Evolutionary conservation across 352 stramenopile species (phyloP), one percentile per base, ranked within the genome.

Genomic region (Pythium volutum): DNA sequence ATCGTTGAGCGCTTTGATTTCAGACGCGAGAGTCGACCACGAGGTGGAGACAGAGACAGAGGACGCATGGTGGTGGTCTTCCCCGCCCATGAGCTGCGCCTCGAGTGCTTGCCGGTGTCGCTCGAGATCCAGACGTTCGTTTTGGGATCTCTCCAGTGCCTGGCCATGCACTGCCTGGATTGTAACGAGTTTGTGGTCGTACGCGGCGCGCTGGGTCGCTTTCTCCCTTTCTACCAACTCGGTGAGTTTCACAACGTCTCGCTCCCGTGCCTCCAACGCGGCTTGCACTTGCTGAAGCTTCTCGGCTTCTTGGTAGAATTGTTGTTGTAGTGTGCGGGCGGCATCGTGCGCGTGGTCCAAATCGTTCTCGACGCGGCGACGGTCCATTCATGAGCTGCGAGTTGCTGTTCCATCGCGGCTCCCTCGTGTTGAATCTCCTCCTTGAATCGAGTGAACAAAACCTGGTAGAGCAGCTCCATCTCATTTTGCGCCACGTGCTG

Each of bases 1-100:
- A 18, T 59, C 62, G 16, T 65, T 59, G 4, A 88, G 48, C 27
- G 64, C 58, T 7, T 50, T 59, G 16, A 87, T 57, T 22, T 67
- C 33, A 0, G 52, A 27, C 4, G 55, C 16, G 8, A 77, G 59
- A 16, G 46, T 49, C 3, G 26, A 9, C 70, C 70, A 77, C n/a
- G n/a, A n/a, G n/a, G n/a, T n/a, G 9, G 50, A 61, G 15, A 18
- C 6, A 34, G 51, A 38, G 23, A 11, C 8, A n/a, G n/a, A n/a
- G n/a, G n/a, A n/a, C n/a, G n/a, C n/a, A n/a, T n/a, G n/a, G n/a
- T n/a, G n/a, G 20, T 22, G 18, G n/a, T 64, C 57, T 57, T 64
- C 47, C 9, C 34, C 36, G 0, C 25, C 38, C 57, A 64, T 57
- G 10, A 64, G 47, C 27, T 64, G 57, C 23, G 34, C 23, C 23